Percentiles rank a stretch among this genome's conserved stretches.
These are phyloP conservation scores for Acaromyces ingoldii DNA, from an alignment of 1,284 basidiomycete genomes.

Conservation along the genomic window DNA sequence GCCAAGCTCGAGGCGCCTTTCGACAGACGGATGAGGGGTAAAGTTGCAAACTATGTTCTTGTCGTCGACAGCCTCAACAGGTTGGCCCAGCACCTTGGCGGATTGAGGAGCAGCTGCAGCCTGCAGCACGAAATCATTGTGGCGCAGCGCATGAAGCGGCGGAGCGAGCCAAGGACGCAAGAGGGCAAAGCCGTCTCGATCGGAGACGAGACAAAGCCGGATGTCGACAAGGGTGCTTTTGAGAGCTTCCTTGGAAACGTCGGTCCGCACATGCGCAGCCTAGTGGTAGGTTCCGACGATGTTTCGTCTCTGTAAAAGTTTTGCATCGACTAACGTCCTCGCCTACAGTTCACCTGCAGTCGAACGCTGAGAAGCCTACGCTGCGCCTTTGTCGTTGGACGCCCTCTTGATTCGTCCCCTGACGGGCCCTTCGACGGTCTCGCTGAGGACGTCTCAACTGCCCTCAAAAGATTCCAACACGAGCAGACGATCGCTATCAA, in stretches of 20 bases:
- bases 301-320: constrained; percentile 30
- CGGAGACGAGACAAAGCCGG: background rate
- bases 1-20: constrained; percentile 40
- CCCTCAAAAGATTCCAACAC: constrained; percentile 32
- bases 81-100: constrained; percentile 41
- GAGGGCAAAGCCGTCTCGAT: constrained; percentile 2
- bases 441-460: constrained; percentile 23
- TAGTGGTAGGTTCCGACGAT: constrained; percentile 8
- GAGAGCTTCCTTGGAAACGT: constrained; percentile 34
- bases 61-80: constrained; percentile 40
- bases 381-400: constrained; percentile 18
- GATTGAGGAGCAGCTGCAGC: constrained; percentile 40
- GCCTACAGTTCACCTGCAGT: constrained; percentile 29
- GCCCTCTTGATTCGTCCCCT: background rate
- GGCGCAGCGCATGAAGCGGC: constrained; percentile 3
- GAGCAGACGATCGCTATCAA: constrained; percentile 44
- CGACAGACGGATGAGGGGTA: constrained; percentile 36
- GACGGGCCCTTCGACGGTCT: constrained; percentile 23
- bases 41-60: constrained; percentile 24
- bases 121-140: constrained; percentile 41
- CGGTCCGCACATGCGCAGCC: constrained; percentile 46
- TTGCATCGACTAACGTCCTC: constrained; percentile 24
- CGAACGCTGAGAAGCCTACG: constrained; percentile 25
- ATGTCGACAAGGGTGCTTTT: constrained; percentile 16
- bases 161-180: background rate